phyloP scores from a whole-genome alignment of 768 basidiomycete species.

The Coprinellus micaceus region DNA sequence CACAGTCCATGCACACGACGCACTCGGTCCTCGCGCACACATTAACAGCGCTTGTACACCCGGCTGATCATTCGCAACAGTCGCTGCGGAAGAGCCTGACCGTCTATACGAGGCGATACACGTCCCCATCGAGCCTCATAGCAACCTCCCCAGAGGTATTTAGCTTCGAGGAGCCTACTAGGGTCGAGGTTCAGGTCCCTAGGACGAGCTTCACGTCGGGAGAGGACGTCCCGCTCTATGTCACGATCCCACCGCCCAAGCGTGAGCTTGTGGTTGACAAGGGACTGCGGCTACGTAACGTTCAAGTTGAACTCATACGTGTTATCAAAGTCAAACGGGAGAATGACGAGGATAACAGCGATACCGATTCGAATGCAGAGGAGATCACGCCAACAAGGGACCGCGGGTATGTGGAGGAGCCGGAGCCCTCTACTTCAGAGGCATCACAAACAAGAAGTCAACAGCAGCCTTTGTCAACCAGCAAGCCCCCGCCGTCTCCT shows the following conservation, averaged over 20 bases:
- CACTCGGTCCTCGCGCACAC: conserved; percentile 70
- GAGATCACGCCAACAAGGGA: conserved; percentile 1
- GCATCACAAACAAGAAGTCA: conserved; percentile 10
- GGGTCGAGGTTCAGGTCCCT: conserved; percentile 67
- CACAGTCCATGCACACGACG: conserved; percentile 76
- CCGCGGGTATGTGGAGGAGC: conserved; percentile 12
- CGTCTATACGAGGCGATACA: conserved; percentile 75
- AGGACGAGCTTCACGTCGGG: conserved; percentile 66
- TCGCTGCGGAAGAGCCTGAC: conserved; percentile 52
- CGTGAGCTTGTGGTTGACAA: conserved; percentile 63
- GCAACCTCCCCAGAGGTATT: conserved; percentile 58
- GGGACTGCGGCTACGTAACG: conserved; percentile 73
- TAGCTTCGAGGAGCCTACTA: conserved; percentile 57
- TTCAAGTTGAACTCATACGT: conserved; percentile 76
- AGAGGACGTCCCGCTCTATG: conserved; percentile 75
- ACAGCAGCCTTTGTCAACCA: conserved; percentile 33
- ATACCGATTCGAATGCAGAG: conserved; percentile 25
- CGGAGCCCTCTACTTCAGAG: conserved; percentile 10
- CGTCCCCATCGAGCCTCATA: conserved; percentile 57
- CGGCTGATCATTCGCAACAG: conserved; percentile 34
- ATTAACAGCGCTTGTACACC: conserved; percentile 64
- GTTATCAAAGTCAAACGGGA: conserved; percentile 53
- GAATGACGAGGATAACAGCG: conserved; percentile 37
- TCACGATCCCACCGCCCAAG: conserved; percentile 74
- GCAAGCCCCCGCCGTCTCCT: conserved; percentile 39